Evolutionary conservation across 495 filamentous ascomycete genomes (phyloP), one percentile per base, ranked within the genome.

Genomic region (Patellaria atrata): DNA sequence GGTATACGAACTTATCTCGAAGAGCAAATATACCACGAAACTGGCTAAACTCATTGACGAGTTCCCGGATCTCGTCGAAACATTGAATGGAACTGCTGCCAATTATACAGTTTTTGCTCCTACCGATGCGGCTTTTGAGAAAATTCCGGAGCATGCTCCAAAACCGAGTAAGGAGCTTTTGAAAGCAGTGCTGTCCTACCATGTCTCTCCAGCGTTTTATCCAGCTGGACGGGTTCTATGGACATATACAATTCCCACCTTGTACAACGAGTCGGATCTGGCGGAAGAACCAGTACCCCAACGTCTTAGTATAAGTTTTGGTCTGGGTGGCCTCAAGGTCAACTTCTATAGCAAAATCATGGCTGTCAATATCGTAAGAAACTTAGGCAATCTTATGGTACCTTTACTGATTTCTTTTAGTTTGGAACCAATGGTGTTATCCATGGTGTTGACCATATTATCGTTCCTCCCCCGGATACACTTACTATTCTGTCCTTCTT

Each of bases 101-200:
- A 85, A 89, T 47, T 66, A 75, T 49, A 92, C 85, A 3, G 52
- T 85, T 40, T 89, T 94, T 45, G 77, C 80, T 14, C 82, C 84
- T 2, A 74, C 70, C 3, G 75, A 93, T 54, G 55, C 57, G 22
- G 82, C 80, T 17, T 80, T 89, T 37, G 67, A 75, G 31, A 73
- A 72, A 53, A 64, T 84, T 39, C 74, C 70, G 5, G 41, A 73
- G 25, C 55, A 70, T 40, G 53, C 48, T 51, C 53, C 59, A 31
- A 66, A 72, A 35, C 64, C 68, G 1, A 64, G 70, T 3, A 72
- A 75, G 46, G 73, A 79, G 45, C 54, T 77, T 34, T 45, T 89
- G 40, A 68, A 74, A 50, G 60, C 64, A 22, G 38, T 83, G 19
- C 55, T 89, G 7, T 34, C 62, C 10, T 93, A 92, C 56, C 83